Evolutionary conservation across 176 grass and related monocot species (phyloP).

Genomic region (Bothriochloa decipiens): DNA sequence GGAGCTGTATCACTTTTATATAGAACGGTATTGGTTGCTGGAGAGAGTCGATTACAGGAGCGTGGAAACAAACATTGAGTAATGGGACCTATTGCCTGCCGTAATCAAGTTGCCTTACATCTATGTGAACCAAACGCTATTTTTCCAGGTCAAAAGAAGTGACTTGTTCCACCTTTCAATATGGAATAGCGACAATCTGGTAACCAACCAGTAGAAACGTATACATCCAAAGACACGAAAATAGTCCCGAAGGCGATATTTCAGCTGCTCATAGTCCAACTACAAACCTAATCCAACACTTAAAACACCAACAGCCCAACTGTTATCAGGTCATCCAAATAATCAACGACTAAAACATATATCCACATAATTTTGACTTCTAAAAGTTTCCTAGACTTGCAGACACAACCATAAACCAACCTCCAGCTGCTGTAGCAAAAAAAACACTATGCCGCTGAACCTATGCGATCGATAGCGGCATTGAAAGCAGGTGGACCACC

Average conservation of each 20-base stretch:
- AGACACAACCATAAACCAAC: constrained; percentile 33
- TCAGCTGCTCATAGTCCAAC: constrained; percentile 19
- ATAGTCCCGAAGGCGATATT: constrained; percentile 26
- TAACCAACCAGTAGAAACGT: constrained; percentile 7
- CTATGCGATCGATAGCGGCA: constrained; percentile 30
- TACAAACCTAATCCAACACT: constrained; percentile 33
- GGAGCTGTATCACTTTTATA: too few species aligned
- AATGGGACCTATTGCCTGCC: too few species aligned
- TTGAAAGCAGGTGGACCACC: constrained; percentile 51
- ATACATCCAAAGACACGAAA: constrained; percentile 7
- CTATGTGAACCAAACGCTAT: too few species aligned
- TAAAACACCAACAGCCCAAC: constrained; percentile 36
- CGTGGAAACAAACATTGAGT: too few species aligned
- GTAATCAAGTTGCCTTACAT: too few species aligned
- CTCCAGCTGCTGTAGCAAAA: constrained; percentile 29
- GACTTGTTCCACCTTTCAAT: constrained; percentile 24
- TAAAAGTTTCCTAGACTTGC: not conserved
- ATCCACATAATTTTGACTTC: constrained; percentile 29
- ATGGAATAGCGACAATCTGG: constrained; percentile 14
- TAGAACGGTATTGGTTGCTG: too few species aligned
- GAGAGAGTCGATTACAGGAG: too few species aligned
- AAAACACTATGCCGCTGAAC: constrained; percentile 35
- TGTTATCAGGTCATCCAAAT: constrained; percentile 28
- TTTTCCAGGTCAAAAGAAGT: constrained; percentile 3
- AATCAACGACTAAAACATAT: constrained; percentile 17